These are phyloP conservation scores for Solanum sparsipilum DNA, from an alignment of 257 asterid species.

Conservation along the genomic window DNA sequence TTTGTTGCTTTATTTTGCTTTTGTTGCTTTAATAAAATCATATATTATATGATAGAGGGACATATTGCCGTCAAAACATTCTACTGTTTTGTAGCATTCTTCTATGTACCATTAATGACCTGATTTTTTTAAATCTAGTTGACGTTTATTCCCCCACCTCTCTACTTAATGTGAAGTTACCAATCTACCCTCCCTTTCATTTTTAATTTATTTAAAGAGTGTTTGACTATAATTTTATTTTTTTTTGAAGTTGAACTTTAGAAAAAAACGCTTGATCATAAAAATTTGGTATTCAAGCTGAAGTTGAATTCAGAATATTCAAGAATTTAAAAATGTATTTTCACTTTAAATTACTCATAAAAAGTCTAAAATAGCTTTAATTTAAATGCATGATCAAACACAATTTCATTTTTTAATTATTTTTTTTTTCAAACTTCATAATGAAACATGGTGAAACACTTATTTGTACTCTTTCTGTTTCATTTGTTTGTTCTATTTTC, in stretches of 20 bases:
- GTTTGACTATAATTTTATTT: background rate
- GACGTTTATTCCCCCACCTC: background rate
- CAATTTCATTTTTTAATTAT: fast-evolving
- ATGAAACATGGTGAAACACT: background rate
- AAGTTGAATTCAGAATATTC: background rate
- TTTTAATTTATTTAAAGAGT: background rate
- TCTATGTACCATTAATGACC: background rate
- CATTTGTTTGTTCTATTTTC: background rate
- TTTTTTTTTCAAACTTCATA: no score
- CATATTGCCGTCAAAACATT: background rate
- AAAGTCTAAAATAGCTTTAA: no score
- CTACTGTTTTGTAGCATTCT: background rate
- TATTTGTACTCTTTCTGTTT: fast-evolving
- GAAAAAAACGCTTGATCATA: background rate
- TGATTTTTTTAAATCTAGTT: background rate
- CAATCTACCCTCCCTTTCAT: background rate
- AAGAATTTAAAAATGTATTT: background rate
- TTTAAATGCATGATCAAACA: no score
- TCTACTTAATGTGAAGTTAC: background rate
- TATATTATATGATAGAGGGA: background rate
- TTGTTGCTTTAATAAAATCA: background rate
- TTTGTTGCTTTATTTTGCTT: background rate
- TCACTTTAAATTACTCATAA: no score
- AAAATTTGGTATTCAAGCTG: background rate
- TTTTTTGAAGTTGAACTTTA: background rate